Percentiles rank a stretch among this genome's conserved stretches.
phyloP scores from a whole-genome alignment of 805 yeast species.

The Kockiozyma suomiensis region DNA sequence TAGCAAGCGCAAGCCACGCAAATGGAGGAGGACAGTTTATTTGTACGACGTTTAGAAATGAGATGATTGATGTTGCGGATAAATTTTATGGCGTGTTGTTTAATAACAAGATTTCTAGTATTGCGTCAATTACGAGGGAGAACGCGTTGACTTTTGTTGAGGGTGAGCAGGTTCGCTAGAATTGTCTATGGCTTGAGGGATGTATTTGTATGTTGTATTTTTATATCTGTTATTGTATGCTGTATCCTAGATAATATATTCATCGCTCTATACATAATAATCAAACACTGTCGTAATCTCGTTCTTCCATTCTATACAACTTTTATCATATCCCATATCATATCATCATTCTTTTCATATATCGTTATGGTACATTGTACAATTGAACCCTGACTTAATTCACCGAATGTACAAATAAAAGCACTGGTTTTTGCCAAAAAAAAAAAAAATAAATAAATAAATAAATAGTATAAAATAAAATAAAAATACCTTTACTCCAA shows the following conservation, averaged over 20 bases:
- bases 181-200: not conserved
- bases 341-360: too few species aligned
- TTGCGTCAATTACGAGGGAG: slow-evolving; percentile 66
- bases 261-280: too few species aligned
- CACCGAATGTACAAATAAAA: too few species aligned
- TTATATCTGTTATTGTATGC: not conserved
- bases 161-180: slow-evolving; percentile 29
- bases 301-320: too few species aligned
- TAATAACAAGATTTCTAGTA: slow-evolving; percentile 76
- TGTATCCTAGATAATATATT: not conserved
- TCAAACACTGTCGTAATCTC: too few species aligned
- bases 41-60: slow-evolving; percentile 94
- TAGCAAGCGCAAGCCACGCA: slow-evolving; percentile 48
- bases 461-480: too few species aligned
- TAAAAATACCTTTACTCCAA: too few species aligned
- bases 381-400: too few species aligned
- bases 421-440: too few species aligned
- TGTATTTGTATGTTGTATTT: not conserved
- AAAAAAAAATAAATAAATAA: too few species aligned
- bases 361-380: too few species aligned
- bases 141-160: slow-evolving; percentile 85
- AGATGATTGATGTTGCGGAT: slow-evolving; percentile 84
- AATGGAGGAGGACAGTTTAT: slow-evolving; percentile 74
- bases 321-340: too few species aligned
- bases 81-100: slow-evolving; percentile 86